phyloP scores from a whole-genome alignment of 1,284 basidiomycete genomes.

The Fistulina hepatica region DNA sequence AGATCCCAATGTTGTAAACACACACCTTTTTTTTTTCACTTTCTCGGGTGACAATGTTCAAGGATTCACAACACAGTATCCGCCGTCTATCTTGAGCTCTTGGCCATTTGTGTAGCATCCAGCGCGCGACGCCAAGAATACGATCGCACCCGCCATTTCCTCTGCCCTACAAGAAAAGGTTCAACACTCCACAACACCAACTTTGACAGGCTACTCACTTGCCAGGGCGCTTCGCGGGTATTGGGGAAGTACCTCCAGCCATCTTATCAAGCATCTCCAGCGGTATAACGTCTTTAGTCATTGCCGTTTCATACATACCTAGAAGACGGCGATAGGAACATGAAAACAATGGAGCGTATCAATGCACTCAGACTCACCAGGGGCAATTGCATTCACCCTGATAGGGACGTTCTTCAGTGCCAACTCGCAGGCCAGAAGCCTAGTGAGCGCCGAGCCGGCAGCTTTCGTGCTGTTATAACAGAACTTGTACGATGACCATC shows the following conservation, averaged over 20 bases:
- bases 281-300: constrained; percentile 47
- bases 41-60: too few species aligned
- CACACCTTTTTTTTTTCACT: too few species aligned
- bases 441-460: constrained; percentile 62
- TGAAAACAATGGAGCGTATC: too few species aligned
- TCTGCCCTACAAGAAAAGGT: constrained; percentile 32
- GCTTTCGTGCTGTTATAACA: constrained; percentile 72
- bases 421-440: constrained; percentile 65
- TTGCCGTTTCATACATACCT: constrained; percentile 65
- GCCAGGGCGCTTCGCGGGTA: constrained; percentile 55
- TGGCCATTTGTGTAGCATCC: constrained; percentile 67
- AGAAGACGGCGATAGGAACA: too few species aligned
- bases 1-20: too few species aligned
- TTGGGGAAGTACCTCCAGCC: constrained; percentile 42
- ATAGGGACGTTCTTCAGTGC: constrained; percentile 56
- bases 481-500: constrained; percentile 39
- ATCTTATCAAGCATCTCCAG: constrained; percentile 42
- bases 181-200: background rate
- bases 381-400: constrained; percentile 62
- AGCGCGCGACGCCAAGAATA: constrained; percentile 61
- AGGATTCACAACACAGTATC: constrained; percentile 64
- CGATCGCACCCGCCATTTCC: constrained; percentile 64
- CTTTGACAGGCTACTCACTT: constrained; percentile 37
- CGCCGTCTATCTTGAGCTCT: constrained; percentile 64
- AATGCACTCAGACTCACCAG: too few species aligned